Base-by-base conservation (phyloP, 371 early-diverging fungal genomes). In the Mucor ambiguus region DNA sequence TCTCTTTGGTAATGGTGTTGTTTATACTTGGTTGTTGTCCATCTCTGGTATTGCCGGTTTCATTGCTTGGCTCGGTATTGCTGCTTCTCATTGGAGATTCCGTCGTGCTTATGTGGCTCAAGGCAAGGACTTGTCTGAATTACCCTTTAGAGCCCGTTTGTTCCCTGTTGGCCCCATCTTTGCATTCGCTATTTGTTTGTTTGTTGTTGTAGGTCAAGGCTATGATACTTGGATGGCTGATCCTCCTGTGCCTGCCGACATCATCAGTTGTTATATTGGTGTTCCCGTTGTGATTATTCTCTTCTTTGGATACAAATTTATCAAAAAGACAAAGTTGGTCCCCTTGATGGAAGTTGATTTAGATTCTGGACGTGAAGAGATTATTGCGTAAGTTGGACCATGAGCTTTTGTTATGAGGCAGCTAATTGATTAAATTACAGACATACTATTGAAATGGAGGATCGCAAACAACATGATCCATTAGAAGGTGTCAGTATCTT, bases 21-120 rank as follows among this genome's bases (percentile, higher is more conserved):
- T 83, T 10, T 85, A 82, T 48, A 72, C 67, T 35, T 71, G 74
- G 75, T 76, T 94, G 30, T 67, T 91, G 66, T 83, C 85, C 57
- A 72, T 94, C 32, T 83, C 91, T 35, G 90, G 90, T 35, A 81
- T 90, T 28, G 86, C 93, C 2, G 92, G 93, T 29, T 87, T 94
- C 65, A 79, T 92, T 54, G 89, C 92, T 57, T 95, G 95, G 95
- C 61, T 79, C 52, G 77, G 90, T 66, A 95, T 95, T 70, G 84
- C 87, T 7, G 74, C 89, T 37, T 84, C 87, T 57, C 94, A 95
- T 70, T 83, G 86, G 58, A 90, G 94, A 16, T 95, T 95, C 88
- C 91, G 95, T 44, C 82, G 79, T 56, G 95, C 95, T 12, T 90
- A 86, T 68, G 68, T 78, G 26, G 84, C 84, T 16, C 95, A 95